Conservation (phyloP, 176 grass and related monocot genomes). For the Avena atlantica region DNA sequence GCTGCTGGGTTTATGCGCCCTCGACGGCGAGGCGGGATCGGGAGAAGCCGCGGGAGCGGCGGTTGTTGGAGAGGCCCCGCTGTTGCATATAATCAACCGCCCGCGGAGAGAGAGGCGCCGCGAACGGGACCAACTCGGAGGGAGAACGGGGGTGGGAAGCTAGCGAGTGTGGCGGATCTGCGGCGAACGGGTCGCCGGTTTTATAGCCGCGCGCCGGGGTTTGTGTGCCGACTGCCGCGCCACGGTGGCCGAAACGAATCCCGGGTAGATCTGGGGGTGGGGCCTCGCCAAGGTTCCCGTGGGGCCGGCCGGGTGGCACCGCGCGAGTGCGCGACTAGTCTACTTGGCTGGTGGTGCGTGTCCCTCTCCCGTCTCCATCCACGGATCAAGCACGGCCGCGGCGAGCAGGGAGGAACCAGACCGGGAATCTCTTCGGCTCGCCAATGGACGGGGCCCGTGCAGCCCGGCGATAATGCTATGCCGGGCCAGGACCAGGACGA, state of each 20-base stretch:
- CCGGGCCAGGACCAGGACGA: neutral
- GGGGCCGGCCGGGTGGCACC: neutral
- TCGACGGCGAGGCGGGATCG: slow-evolving; percentile 86
- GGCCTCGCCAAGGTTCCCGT: neutral
- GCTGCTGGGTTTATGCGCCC: slow-evolving; percentile 48
- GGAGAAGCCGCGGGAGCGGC: slow-evolving; percentile 96
- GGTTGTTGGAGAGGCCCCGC: slow-evolving; percentile 67
- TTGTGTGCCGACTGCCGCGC: neutral
- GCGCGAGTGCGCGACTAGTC: neutral
- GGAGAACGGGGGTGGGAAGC: neutral
- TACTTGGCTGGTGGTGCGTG: neutral
- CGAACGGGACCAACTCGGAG: too few relatives aligned
- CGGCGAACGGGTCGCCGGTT: slow-evolving; percentile 44
- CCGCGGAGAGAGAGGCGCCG: neutral
- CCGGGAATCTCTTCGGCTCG: slow-evolving; percentile 1
- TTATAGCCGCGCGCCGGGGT: slow-evolving; percentile 38
- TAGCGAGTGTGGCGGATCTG: neutral
- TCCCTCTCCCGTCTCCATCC: neutral
- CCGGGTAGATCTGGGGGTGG: slow-evolving; percentile 35
- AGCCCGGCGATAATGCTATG: neutral
- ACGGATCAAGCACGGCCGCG: neutral
- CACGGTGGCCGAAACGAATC: slow-evolving; percentile 34
- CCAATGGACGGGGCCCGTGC: neutral
- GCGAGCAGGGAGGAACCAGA: neutral
- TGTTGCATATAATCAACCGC: slow-evolving; percentile 51